Evolutionary conservation across 768 basidiomycete species (phyloP).

Genomic region (Lactarius sp.): DNA sequence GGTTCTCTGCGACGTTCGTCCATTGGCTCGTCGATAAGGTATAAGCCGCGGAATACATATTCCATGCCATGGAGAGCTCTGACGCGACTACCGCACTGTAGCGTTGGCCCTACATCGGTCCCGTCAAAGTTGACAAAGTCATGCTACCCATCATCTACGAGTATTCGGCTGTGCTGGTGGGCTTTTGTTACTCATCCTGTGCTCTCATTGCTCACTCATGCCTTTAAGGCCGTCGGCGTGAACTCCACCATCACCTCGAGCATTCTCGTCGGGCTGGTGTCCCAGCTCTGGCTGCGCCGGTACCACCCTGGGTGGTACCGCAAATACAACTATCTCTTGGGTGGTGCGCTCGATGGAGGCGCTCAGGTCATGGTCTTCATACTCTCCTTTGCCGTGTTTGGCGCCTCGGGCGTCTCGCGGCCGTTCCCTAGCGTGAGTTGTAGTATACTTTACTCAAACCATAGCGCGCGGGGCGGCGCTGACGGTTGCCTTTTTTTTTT

Average conservation of each 20-base stretch:
- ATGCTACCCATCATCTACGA: slow-evolving; percentile 53
- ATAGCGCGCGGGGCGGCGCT: neutral
- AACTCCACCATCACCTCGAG: slow-evolving; percentile 49
- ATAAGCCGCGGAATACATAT: neutral
- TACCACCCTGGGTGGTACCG: slow-evolving; percentile 50
- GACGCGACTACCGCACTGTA: slow-evolving; percentile 26
- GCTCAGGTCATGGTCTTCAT: slow-evolving; percentile 63
- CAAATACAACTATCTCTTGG: slow-evolving; percentile 61
- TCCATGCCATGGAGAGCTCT: neutral
- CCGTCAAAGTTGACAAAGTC: slow-evolving; percentile 44
- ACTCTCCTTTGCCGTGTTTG: slow-evolving; percentile 60
- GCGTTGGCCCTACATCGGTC: slow-evolving; percentile 53
- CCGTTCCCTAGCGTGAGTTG: slow-evolving; percentile 42
- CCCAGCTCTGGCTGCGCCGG: slow-evolving; percentile 39
- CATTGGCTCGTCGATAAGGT: slow-evolving; percentile 55
- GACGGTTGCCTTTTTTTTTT: neutral
- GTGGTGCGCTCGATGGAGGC: slow-evolving; percentile 62
- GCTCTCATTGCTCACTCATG: slow-evolving; percentile 17
- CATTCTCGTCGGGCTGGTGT: slow-evolving; percentile 46
- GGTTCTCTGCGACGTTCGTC: slow-evolving; percentile 46
- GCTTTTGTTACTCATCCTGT: neutral
- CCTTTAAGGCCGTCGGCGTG: slow-evolving; percentile 41
- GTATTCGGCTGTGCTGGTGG: slow-evolving; percentile 39
- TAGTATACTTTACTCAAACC: neutral
- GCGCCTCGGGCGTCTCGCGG: slow-evolving; percentile 45